A percentile compares a stretch with the other conserved stretches of the same genome.
phyloP scores from a whole-genome alignment of 345 rosid species.

The Rhodamnia rubescens region DNA sequence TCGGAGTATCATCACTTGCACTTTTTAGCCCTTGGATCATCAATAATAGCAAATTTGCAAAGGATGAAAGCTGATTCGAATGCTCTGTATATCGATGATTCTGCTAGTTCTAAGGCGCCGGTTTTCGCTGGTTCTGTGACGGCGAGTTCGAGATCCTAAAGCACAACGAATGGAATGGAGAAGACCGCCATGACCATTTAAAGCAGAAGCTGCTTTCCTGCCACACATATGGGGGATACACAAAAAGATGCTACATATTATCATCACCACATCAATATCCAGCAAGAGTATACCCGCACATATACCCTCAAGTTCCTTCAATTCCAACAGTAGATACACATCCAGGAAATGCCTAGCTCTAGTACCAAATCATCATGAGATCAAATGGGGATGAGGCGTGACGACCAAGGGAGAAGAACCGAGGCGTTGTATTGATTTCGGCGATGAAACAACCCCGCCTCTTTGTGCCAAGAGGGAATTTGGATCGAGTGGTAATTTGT shows the following conservation, averaged over 20 bases:
- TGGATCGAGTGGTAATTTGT: conserved; percentile 34
- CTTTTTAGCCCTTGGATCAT: background rate
- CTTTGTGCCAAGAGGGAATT: conserved; percentile 10
- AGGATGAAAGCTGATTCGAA: background rate
- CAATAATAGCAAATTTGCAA: background rate
- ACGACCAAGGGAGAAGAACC: conserved; percentile 51
- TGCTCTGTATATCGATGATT: background rate
- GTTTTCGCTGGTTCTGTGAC: background rate
- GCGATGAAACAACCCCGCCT: conserved; percentile 22
- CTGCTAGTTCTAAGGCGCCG: background rate
- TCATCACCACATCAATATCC: too few species aligned
- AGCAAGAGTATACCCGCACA: too few species aligned
- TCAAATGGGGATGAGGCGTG: conserved; percentile 2
- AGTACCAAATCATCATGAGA: background rate
- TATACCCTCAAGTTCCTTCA: too few species aligned
- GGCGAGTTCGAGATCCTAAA: background rate
- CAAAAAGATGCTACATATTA: too few species aligned
- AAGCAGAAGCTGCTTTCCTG: too few species aligned
- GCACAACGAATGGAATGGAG: background rate
- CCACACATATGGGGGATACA: too few species aligned
- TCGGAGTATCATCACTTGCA: background rate
- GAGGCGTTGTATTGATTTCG: conserved; percentile 31
- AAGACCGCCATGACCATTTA: background rate
- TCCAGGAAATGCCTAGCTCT: background rate
- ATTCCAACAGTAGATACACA: background rate